Percentiles rank a stretch among this genome's conserved stretches.
Conservation (phyloP, 1,284 basidiomycete species). For the Moesziomyces sp. region DNA sequence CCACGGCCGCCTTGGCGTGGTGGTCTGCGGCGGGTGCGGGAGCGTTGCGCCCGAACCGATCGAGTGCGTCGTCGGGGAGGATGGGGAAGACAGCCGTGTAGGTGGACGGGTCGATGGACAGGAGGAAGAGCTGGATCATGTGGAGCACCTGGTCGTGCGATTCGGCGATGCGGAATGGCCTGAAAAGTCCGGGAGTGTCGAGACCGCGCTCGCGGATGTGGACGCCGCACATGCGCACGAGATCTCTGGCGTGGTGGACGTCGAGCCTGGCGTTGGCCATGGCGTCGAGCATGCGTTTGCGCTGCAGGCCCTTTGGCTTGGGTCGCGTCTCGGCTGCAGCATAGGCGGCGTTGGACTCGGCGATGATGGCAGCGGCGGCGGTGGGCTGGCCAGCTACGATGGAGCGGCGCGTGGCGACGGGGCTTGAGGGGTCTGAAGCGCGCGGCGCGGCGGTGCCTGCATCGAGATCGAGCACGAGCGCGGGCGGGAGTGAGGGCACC, state of each 20-base stretch:
- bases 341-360: conserved; percentile 31
- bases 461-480: conserved; percentile 36
- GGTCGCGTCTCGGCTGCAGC: conserved; percentile 19
- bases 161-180: conserved; percentile 55
- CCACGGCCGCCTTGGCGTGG: conserved; percentile 12
- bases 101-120: conserved; percentile 39
- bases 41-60: conserved; percentile 11
- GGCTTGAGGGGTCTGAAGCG: neutral
- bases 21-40: neutral
- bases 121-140: conserved; percentile 55
- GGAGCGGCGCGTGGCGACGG: neutral
- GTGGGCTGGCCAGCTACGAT: neutral
- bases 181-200: conserved; percentile 56
- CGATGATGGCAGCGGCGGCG: conserved; percentile 38
- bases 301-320: conserved; percentile 16
- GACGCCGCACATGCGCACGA: conserved; percentile 40
- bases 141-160: conserved; percentile 30
- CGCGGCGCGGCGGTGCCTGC: conserved; percentile 24
- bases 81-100: conserved; percentile 50
- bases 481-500: conserved; percentile 36
- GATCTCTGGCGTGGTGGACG: conserved; percentile 19
- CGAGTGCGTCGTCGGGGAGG: conserved; percentile 29
- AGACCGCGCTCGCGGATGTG: conserved; percentile 53
- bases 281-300: conserved; percentile 37
- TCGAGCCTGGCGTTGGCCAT: conserved; percentile 42